Base-by-base conservation (phyloP, 257 asterid species). In the Ilex aquifolium region DNA sequence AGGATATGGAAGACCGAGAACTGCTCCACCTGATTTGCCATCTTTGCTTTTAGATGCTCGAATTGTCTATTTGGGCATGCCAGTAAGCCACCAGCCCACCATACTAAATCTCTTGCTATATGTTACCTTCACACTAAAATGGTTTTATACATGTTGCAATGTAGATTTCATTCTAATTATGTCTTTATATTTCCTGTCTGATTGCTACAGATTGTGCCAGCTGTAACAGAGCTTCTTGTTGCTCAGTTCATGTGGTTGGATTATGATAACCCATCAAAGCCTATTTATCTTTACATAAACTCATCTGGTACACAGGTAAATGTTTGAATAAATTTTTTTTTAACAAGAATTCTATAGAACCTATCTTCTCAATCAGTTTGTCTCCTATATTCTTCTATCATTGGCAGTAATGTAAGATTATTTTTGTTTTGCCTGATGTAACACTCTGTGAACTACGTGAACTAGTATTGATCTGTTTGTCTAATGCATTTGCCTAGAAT, bases 21-120 rank as follows among this genome's bases (percentile, higher is more conserved):
- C 81, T 66, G 90, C 85, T 56, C 97, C 99, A 70, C 96, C 96
- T 56, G 99, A 93, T 83, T 78, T 90, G 86, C 97, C 97, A 39
- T 87, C 99, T 44, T 69, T 82, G 78, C 95, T 93, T 73, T 79
- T 93, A 75, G 94, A 93, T 75, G 83, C 94, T 71, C 85, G 97
- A 44, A 87, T 93, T 78, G 95, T 93, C 77, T 90, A 83, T 78
- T 79, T 93, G 32, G 97, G 97, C 72, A 85, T 93, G 99, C 99
- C 96, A 30, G 99, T 93, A 53, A 6, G 57, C 57, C 27, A 53
- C 27, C 30, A 14, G 30, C 57, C 15, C 13, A 53, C 42, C 42
- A 15, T 53, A 21, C 30, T 7, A 6, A 11, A 9, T n/a, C 14
- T n/a, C 13, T 14, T 50, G 14, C 13, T 50, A 14, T 50, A n/a